Evolutionary conservation across 2,329 filamentous ascomycete species (phyloP), one percentile per base, ranked within the genome.

Genomic region (Phyllachora maydis): DNA sequence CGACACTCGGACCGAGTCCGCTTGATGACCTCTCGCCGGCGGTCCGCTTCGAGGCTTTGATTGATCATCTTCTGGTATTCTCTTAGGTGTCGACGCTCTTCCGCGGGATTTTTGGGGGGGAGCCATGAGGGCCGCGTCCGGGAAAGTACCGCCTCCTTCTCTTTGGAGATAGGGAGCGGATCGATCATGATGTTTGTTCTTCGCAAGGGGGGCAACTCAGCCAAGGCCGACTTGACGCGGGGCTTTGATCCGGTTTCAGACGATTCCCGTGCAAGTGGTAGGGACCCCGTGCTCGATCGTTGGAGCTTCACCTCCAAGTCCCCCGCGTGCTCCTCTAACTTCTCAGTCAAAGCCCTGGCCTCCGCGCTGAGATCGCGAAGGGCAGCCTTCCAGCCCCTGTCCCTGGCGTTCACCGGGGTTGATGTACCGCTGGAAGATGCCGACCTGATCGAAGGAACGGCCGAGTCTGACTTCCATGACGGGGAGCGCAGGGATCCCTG

Each of bases 21-120:
- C 26, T 54, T 54, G 10, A 54, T 49, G 1, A 54, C 56, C 33
- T 71, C 65, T 32, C 51, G 64, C 37, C 60, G 60, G 28, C 62
- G 59, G 16, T 72, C 67, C 0, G 64, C 59, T 36, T 66, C 64
- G 24, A 54, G 45, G 33, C 65, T 69, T 21, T 52, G 54, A 0
- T 56, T 59, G 72, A 85, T 78, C 74, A 88, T 83, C 43, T 62
- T 69, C 47, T 83, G 72, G 41, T 83, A 88, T 42, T 88, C 70
- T 38, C 66, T 82, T 33, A 98, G 43, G 46, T 98, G 88, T 34
- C 72, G 73, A 42, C 67, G 77, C 50, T 98, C 88, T 46, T 98
- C 88, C 25, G 76, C 76, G 2, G 81, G 83, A 33, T 88, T 71
- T 48, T 88, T 88, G 1, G 78, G 78, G 1, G 79, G 78, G 3